phyloP scores from a whole-genome alignment of 2,329 filamentous ascomycete genomes.

The Hymenoscyphus linearis region DNA sequence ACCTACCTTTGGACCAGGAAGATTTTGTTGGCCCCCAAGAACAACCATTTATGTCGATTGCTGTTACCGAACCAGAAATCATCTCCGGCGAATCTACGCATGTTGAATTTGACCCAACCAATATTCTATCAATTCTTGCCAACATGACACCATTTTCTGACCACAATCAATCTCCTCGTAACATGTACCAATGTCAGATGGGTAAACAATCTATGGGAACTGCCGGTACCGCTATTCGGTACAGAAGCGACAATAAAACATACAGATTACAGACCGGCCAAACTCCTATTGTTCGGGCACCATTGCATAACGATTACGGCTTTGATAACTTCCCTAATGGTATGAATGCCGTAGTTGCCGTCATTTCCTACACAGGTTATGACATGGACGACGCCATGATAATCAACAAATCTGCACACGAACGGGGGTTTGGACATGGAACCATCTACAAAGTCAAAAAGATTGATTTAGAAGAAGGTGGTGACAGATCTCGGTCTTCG shows the following conservation, averaged over 20 bases:
- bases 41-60: slow-evolving; percentile 97
- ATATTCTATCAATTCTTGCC: slow-evolving; percentile 94
- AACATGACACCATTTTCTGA: slow-evolving; percentile 99
- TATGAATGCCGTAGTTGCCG: slow-evolving; percentile 89
- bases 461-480: slow-evolving; percentile 76
- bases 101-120: slow-evolving; percentile 89
- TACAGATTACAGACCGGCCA: slow-evolving; percentile 94
- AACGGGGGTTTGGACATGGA: slow-evolving; percentile 91
- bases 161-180: slow-evolving; percentile 96
- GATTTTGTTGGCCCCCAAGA: slow-evolving; percentile 92
- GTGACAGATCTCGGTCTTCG: slow-evolving; percentile 56
- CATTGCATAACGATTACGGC: slow-evolving; percentile 91
- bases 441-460: slow-evolving; percentile 98
- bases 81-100: slow-evolving; percentile 86
- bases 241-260: slow-evolving; percentile 95
- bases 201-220: slow-evolving; percentile 99
- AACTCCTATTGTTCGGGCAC: slow-evolving; percentile 86
- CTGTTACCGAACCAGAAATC: slow-evolving; percentile 82
- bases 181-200: slow-evolving; percentile 99
- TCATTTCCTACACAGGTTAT: slow-evolving; percentile 98
- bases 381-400: slow-evolving; percentile 99
- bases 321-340: slow-evolving; percentile 98
- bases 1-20: slow-evolving; percentile 76
- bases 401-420: slow-evolving; percentile 93
- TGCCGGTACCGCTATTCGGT: slow-evolving; percentile 74